Base-by-base conservation (phyloP, 805 yeast species). In the Wilhelminamyces savonicus region DNA sequence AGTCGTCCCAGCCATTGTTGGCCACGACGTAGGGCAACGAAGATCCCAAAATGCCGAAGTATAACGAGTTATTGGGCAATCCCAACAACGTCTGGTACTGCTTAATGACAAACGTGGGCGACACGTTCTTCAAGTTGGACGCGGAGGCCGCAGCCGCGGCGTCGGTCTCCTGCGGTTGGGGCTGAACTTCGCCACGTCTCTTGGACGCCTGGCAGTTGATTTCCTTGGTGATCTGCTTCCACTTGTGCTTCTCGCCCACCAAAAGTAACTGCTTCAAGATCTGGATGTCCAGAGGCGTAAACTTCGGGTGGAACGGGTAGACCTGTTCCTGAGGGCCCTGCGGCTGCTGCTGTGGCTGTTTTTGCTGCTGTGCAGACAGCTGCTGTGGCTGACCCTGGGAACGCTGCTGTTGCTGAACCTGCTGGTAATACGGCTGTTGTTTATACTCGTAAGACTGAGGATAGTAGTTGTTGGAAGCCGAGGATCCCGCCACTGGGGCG, bases 41-140 rank as follows among this genome's bases (percentile, higher is more conserved):
- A n/a, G 74, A 60, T 2, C 74, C 77, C 32, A 75, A 50, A 15
- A 55, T 41, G 5, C 68, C 68, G 35, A 59, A 48, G 23, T 63
- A 56, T 11, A 66, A 52, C n/a, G 44, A 28, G 16, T 68, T 66
- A 30, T 66, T 74, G 1, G 79, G 76, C 21, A 71, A 62, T 4
- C 78, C 78, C 43, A 74, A 67, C 44, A 75, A 40, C 19, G 62
- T 69, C 40, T 71, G 73, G 41, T 71, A 71, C 49, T 75, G 76
- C 40, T 67, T 70, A 27, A 62, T 62, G 26, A 78, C 76, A 24
- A 76, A 75, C 3, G 71, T 56, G 3, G 76, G 68, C 4, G 78
- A 69, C 7, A 59, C 66, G 24, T 62, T 66, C 43, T 58, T 72
- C 12, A 45, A 29, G 30, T 46, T 14, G 24, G 15, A 21, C 24